Evolutionary conservation across 2,329 filamentous ascomycete genomes (phyloP), one percentile per base, ranked within the genome.

Genomic region (Lizonia empirigonia): DNA sequence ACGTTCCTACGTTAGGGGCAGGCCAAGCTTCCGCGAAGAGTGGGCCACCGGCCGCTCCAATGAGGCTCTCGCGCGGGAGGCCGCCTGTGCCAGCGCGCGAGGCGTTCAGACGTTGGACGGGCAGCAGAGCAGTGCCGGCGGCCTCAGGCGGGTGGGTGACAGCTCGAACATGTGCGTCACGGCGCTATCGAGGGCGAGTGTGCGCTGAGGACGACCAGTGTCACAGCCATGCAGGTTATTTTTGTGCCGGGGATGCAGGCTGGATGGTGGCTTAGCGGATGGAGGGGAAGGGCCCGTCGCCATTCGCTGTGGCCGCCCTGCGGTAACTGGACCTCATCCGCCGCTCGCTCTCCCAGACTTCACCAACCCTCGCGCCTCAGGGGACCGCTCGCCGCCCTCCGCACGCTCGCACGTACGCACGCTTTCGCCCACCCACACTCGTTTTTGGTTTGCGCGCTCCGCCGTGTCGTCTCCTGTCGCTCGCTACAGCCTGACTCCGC

Each of bases 221-320:
- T 63, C 60, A 64, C 61, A 55, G 58, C 40, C 48, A 60, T 47
- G 49, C 49, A 56, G 54, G 62, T 61, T 65, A 65, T 65, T 65
- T 65, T 62, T 61, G 61, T 60, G 59, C 57, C 47, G 45, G 47
- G 48, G 40, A 60, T 60, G 56, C 56, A 61, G 56, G 42, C 33
- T 42, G 44, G 36, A 5, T 39, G 42, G 58, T 61, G 59, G 59
- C 59, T 62, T 50, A 62, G 59, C 59, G 42, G 33, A 37, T 35
- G 38, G 39, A 42, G 50, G 44, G 42, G 42, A 47, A 40, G 34
- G 36, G 40, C 36, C 39, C 38, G 32, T 37, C 41, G 50, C 41
- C 15, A 41, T 40, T 47, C 44, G 38, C 49, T 44, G 35, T 16
- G 33, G 33, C 50, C 26, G 42, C 41, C 35, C 44, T 50, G 47